Conservation (phyloP, 805 yeast genomes). For the Wilhelminamyces savonicus region DNA sequence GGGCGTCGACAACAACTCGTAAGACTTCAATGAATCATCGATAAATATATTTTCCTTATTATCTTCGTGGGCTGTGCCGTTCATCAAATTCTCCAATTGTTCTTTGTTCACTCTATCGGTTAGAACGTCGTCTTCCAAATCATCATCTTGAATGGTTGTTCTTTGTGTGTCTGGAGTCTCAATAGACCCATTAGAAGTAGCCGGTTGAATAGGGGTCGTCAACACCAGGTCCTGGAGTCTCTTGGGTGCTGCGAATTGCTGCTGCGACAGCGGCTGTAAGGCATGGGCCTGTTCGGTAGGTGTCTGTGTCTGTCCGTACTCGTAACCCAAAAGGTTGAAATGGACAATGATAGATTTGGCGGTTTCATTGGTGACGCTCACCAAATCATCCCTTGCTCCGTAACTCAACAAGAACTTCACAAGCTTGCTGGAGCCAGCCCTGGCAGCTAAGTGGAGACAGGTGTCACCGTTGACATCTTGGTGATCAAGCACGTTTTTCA, state of each 20-base stretch:
- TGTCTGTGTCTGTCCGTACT: too few species aligned
- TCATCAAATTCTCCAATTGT: conserved; percentile 23
- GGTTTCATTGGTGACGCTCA: conserved; percentile 38
- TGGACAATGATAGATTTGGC: conserved; percentile 36
- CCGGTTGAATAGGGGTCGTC: conserved; percentile 25
- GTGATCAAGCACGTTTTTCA: conserved; percentile 61
- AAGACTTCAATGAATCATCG: conserved; percentile 22
- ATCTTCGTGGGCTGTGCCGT: conserved; percentile 18
- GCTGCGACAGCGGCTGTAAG: neutral
- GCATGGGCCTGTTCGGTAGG: neutral
- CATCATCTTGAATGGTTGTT: conserved; percentile 40
- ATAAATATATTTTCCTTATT: conserved; percentile 45
- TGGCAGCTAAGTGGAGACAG: conserved; percentile 71
- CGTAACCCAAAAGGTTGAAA: conserved; percentile 26
- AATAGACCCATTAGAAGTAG: conserved; percentile 5
- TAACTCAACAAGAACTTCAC: conserved; percentile 77
- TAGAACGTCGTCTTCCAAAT: conserved; percentile 26
- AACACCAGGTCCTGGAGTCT: conserved; percentile 5
- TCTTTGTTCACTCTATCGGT: conserved; percentile 26
- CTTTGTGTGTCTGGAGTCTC: conserved; percentile 43
- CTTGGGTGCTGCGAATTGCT: neutral
- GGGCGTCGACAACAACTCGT: conserved; percentile 27
- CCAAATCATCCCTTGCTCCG: conserved; percentile 64
- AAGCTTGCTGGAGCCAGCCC: conserved; percentile 61
- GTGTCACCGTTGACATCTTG: conserved; percentile 83